Conservation (phyloP, 148 eudicot species). For the Vaccinium macrocarpon region DNA sequence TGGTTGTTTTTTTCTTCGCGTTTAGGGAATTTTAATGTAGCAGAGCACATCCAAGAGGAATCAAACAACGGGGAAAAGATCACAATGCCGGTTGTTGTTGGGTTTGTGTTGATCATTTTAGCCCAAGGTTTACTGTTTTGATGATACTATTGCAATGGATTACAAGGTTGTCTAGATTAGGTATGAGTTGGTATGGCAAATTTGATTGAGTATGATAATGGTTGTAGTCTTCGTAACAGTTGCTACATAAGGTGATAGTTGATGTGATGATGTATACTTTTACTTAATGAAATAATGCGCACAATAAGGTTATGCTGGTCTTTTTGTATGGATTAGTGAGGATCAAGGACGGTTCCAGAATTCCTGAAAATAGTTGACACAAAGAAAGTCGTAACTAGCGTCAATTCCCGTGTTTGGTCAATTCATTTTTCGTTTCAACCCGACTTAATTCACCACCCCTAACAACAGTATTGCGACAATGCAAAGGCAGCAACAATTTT, state of each 20-base stretch:
- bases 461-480: no score
- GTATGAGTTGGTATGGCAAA: neutral
- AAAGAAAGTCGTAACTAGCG: no score
- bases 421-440: no score
- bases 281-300: neutral
- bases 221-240: neutral
- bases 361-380: no score
- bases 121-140: slow-evolving; percentile 26
- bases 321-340: neutral
- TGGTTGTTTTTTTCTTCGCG: neutral
- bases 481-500: no score
- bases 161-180: neutral
- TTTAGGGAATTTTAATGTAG: slow-evolving; percentile 61
- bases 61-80: slow-evolving; percentile 24
- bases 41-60: slow-evolving; percentile 45
- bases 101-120: slow-evolving; percentile 26
- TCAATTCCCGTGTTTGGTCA: no score
- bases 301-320: neutral
- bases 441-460: no score
- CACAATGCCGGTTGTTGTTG: slow-evolving; percentile 17
- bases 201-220: neutral
- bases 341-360: no score
- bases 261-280: neutral
- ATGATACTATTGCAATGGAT: neutral
- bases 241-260: neutral